A percentile compares a stretch with the other conserved stretches of the same genome.
phyloP scores from a whole-genome alignment of 2,329 filamentous ascomycete species.

The Diaporthe longicolla region DNA sequence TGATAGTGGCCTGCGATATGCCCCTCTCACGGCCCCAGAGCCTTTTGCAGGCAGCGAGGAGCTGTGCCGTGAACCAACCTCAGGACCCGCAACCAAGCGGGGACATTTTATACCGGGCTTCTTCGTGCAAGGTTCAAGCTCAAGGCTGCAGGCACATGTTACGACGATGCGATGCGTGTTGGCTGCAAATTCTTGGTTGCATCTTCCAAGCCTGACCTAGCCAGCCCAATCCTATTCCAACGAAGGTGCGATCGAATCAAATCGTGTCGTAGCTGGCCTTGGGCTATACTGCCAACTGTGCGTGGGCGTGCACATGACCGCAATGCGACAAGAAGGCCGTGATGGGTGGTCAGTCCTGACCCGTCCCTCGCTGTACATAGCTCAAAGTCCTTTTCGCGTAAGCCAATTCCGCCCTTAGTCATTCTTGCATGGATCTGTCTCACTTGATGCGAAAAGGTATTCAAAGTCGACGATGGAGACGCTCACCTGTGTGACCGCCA shows the following conservation, averaged over 20 bases:
- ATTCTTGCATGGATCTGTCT: constrained; percentile 9
- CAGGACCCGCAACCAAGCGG: constrained; percentile 24
- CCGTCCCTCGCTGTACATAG: not conserved
- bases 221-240: not conserved
- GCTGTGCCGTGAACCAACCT: constrained; percentile 29
- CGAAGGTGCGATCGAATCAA: constrained; percentile 16
- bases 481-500: constrained; percentile 28
- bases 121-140: constrained; percentile 14
- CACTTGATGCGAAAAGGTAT: constrained; percentile 10
- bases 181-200: not conserved
- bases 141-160: constrained; percentile 5
- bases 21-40: not conserved
- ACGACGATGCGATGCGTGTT: constrained; percentile 8
- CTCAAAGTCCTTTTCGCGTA: not conserved
- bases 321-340: constrained; percentile 20
- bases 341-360: constrained; percentile 2
- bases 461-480: constrained; percentile 25
- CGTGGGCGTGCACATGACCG: constrained; percentile 15
- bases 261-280: not conserved
- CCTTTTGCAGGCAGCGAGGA: not conserved
- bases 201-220: not conserved
- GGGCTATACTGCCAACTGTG: constrained; percentile 15
- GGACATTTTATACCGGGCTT: not conserved
- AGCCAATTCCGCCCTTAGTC: constrained; percentile 34
- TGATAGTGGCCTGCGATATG: constrained; percentile 7